Conservation (phyloP, 257 asterid genomes). For the Orobanche coerulescens region DNA sequence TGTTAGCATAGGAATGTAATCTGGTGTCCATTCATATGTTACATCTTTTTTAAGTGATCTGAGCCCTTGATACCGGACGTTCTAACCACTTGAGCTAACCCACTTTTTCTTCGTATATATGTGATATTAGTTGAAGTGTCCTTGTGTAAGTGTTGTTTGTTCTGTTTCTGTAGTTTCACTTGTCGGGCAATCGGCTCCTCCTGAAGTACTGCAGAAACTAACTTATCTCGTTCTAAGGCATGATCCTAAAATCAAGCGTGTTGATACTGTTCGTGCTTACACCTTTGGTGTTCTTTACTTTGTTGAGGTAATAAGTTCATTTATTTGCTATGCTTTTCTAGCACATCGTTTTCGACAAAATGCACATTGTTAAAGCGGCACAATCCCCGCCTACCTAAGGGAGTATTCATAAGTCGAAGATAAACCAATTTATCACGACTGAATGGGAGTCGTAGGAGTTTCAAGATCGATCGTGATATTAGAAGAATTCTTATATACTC, state of each 20-base stretch:
- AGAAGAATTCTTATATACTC: too few relatives aligned
- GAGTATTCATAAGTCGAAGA: too few relatives aligned
- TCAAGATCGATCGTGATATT: too few relatives aligned
- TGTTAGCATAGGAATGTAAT: neutral
- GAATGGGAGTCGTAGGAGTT: too few relatives aligned
- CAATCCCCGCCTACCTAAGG: too few relatives aligned
- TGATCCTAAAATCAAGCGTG: constrained; percentile 48
- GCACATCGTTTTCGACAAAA: neutral
- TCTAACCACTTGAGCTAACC: too few relatives aligned
- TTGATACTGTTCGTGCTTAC: constrained; percentile 67
- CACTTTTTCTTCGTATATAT: too few relatives aligned
- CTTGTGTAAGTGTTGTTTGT: neutral
- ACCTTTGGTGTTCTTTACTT: constrained; percentile 66
- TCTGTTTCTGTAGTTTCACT: constrained; percentile 33
- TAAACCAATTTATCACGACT: too few relatives aligned
- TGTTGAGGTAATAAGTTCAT: constrained; percentile 42
- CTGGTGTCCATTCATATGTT: too few relatives aligned
- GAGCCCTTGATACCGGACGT: too few relatives aligned
- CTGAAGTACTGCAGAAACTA: constrained; percentile 50
- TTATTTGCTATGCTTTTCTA: neutral
- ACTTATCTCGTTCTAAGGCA: constrained; percentile 49
- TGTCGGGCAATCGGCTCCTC: constrained; percentile 68
- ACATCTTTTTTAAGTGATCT: too few relatives aligned
- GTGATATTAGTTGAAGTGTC: neutral
- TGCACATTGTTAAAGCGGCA: too few relatives aligned